phyloP scores from a whole-genome alignment of 768 basidiomycete genomes.

The Auricularia heimuer region DNA sequence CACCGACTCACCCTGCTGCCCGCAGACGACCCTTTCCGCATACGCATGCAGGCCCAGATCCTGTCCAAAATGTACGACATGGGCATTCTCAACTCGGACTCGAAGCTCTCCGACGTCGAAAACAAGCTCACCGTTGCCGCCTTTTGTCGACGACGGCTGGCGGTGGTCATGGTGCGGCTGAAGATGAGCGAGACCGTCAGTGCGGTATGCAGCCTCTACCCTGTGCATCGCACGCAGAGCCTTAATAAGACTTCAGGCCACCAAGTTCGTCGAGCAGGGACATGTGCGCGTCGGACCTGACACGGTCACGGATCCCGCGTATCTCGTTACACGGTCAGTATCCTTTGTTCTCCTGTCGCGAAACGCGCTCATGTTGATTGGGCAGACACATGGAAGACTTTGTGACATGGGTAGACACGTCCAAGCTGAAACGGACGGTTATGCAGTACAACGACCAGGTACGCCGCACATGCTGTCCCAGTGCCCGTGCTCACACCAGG shows the following conservation, averaged over 20 bases:
- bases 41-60: constrained; percentile 75
- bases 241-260: constrained; percentile 47
- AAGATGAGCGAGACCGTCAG: constrained; percentile 97
- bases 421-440: constrained; percentile 91
- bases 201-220: constrained; percentile 48
- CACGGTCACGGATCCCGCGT: constrained; percentile 92
- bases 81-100: constrained; percentile 77
- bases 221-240: neutral
- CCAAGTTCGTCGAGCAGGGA: constrained; percentile 95
- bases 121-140: constrained; percentile 91
- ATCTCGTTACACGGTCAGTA: constrained; percentile 74
- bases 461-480: constrained; percentile 10
- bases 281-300: constrained; percentile 96
- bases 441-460: constrained; percentile 97
- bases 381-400: constrained; percentile 95
- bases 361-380: constrained; percentile 7
- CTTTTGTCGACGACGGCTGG: constrained; percentile 83
- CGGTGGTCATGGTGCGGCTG: constrained; percentile 82
- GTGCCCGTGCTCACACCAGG: constrained; percentile 4
- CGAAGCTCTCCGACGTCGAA: constrained; percentile 90
- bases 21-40: constrained; percentile 77
- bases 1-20: constrained; percentile 84
- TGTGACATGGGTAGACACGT: constrained; percentile 98
- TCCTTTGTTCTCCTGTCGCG: neutral
- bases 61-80: constrained; percentile 96